Conservation (phyloP, 305 asterid species). For the Fraxinus velutina region DNA sequence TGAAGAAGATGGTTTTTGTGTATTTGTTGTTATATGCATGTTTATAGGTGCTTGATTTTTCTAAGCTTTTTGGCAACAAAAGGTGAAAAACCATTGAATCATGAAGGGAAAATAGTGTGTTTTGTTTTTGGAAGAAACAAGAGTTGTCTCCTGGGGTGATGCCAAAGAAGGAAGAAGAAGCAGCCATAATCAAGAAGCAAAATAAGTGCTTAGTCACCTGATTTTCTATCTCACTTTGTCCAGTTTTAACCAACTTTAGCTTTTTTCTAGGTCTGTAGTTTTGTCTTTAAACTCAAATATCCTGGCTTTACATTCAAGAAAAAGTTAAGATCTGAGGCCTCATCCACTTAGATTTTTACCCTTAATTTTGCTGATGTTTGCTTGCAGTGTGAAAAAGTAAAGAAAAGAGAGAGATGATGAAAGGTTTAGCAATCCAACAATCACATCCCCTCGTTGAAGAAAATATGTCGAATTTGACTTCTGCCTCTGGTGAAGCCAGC, state of each 20-base stretch:
- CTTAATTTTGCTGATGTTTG: neutral
- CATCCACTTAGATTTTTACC: neutral
- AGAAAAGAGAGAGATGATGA: conserved; percentile 3
- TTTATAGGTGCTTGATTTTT: neutral
- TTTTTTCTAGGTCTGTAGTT: conserved; percentile 39
- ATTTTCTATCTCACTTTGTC: conserved; percentile 34
- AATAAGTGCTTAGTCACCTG: conserved; percentile 37
- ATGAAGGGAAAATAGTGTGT: conserved; percentile 12
- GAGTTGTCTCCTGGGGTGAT: conserved; percentile 71
- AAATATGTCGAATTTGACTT: conserved; percentile 33
- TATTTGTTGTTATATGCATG: neutral
- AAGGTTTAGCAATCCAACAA: conserved; percentile 24
- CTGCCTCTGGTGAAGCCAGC: conserved; percentile 32
- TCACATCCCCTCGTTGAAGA: conserved; percentile 13
- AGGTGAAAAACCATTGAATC: conserved; percentile 22
- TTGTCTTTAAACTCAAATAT: conserved; percentile 53
- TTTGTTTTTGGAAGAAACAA: conserved; percentile 30
- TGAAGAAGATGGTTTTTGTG: neutral
- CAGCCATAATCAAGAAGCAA: conserved; percentile 40
- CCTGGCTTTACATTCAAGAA: conserved; percentile 4
- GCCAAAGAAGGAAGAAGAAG: conserved; percentile 44
- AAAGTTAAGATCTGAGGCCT: conserved; percentile 19
- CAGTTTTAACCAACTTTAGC: conserved; percentile 46
- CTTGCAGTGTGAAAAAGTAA: neutral
- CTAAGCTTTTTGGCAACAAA: conserved; percentile 10